These are phyloP conservation scores for Claviceps maximensis DNA, from an alignment of 2,329 filamentous ascomycete species.

Conservation along the genomic window DNA sequence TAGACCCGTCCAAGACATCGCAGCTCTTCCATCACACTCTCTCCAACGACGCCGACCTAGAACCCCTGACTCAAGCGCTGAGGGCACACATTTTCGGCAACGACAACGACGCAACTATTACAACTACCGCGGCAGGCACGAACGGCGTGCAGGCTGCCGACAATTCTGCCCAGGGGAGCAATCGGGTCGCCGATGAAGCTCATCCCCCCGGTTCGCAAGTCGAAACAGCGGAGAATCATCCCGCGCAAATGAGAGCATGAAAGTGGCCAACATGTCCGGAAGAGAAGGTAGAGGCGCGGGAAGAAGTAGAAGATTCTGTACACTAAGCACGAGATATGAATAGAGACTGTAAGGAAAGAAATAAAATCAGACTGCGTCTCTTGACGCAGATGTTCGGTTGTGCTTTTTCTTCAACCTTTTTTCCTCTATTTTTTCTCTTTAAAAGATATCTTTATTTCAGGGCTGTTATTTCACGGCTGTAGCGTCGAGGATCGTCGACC, in stretches of 20 bases:
- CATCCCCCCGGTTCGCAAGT: too few relatives aligned
- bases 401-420: too few relatives aligned
- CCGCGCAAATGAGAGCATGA: background rate
- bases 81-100: conserved; percentile 16
- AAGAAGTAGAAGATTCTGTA: background rate
- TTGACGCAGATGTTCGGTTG: too few relatives aligned
- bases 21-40: conserved; percentile 17
- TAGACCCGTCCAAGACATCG: conserved; percentile 14
- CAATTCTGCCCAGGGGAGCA: background rate
- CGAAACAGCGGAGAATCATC: background rate
- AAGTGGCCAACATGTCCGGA: background rate
- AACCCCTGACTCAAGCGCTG: conserved; percentile 9
- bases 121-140: background rate
- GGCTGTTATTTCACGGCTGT: too few relatives aligned
- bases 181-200: background rate
- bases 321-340: background rate
- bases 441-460: too few relatives aligned
- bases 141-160: background rate
- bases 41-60: conserved; percentile 12
- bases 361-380: too few relatives aligned
- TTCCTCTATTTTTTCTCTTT: too few relatives aligned
- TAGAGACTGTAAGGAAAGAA: too few relatives aligned
- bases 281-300: too few relatives aligned
- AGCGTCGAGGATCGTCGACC: too few relatives aligned
- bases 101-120: background rate